Conservation (phyloP, 768 basidiomycete genomes). For the Multifurca ochricompacta region DNA sequence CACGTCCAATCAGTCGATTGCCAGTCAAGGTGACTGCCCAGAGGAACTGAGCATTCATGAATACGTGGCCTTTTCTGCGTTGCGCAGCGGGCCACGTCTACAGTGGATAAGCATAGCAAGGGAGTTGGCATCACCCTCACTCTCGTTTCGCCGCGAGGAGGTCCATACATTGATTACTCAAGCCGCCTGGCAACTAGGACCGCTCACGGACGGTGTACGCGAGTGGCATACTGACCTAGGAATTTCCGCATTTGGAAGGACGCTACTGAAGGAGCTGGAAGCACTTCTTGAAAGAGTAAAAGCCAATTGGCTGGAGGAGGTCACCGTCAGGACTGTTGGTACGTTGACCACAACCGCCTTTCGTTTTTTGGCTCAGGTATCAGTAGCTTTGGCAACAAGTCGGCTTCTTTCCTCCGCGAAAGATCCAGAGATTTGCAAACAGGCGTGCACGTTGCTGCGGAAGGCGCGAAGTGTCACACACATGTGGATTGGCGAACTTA, state of each 20-base stretch:
- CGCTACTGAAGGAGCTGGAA: slow-evolving; percentile 32
- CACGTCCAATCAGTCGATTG: slow-evolving; percentile 37
- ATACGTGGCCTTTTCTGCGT: slow-evolving; percentile 35
- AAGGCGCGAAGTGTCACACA: slow-evolving; percentile 3
- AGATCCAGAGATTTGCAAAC: neutral
- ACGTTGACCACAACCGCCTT: neutral
- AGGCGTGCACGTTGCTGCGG: neutral
- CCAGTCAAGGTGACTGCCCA: slow-evolving; percentile 35
- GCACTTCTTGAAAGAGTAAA: slow-evolving; percentile 30
- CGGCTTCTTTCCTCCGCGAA: slow-evolving; percentile 4
- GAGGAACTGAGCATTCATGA: slow-evolving; percentile 38
- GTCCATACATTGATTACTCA: slow-evolving; percentile 39
- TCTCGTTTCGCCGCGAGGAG: slow-evolving; percentile 34
- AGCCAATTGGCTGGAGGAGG: slow-evolving; percentile 34
- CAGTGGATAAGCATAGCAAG: slow-evolving; percentile 47
- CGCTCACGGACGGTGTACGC: slow-evolving; percentile 12
- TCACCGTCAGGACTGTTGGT: slow-evolving; percentile 12
- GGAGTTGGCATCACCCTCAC: slow-evolving; percentile 33
- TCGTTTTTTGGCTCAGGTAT: neutral
- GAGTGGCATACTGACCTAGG: slow-evolving; percentile 38
- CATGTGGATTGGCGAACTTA: neutral
- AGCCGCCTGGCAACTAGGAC: slow-evolving; percentile 39
- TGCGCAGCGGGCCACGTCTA: slow-evolving; percentile 38
- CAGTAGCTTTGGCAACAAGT: neutral
- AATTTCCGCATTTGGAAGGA: slow-evolving; percentile 28